Evolutionary conservation across 176 grass and related monocot genomes (phyloP).

Genomic region (Olyra latifolia): DNA sequence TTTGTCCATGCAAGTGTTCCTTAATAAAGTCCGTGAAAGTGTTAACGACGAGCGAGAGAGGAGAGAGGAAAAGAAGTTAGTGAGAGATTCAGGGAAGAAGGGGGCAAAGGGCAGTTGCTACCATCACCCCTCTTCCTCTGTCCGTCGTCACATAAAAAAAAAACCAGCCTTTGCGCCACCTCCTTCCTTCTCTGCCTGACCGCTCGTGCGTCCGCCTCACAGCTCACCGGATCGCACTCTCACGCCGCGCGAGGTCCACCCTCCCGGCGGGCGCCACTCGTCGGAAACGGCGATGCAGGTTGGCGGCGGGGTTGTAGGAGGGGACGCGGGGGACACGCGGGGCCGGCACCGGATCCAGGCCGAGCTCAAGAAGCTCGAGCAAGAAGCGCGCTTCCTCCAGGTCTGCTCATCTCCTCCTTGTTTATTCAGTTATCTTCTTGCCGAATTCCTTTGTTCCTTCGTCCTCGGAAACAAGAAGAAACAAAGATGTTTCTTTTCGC

Average conservation of each 20-base stretch:
- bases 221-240: conserved; percentile 6
- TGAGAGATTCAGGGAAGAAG: no score
- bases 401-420: conserved; percentile 1
- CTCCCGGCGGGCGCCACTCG: not conserved
- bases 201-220: not conserved
- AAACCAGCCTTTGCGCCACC: conserved; percentile 25
- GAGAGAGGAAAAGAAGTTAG: no score
- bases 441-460: not conserved
- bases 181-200: not conserved
- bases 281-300: conserved; percentile 42
- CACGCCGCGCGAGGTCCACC: not conserved
- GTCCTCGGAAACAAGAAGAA: not conserved
- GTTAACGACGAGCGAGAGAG: no score
- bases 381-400: conserved; percentile 63
- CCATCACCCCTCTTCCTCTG: not conserved
- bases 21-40: no score
- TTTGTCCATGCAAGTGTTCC: no score
- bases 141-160: not conserved
- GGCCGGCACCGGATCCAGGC: conserved; percentile 71
- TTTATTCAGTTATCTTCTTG: not conserved
- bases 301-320: not conserved
- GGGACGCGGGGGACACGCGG: conserved; percentile 32
- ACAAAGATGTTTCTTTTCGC: not conserved
- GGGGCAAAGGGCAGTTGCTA: no score
- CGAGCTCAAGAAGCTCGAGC: conserved; percentile 70